phyloP scores from a whole-genome alignment of 2,329 filamentous ascomycete genomes.

The Phoma sp. region DNA sequence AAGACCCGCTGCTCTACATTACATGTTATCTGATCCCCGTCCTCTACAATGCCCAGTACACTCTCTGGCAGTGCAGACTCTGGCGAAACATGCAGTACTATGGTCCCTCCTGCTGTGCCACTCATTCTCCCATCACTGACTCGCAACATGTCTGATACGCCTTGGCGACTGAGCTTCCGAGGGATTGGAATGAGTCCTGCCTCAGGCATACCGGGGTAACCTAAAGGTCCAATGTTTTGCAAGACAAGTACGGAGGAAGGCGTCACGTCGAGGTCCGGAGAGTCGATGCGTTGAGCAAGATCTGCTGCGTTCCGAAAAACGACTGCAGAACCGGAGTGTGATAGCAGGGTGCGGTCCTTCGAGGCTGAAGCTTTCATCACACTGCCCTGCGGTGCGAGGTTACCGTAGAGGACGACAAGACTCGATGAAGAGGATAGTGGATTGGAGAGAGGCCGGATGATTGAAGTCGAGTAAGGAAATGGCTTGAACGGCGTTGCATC shows the following conservation, averaged over 20 bases:
- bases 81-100: constrained; percentile 61
- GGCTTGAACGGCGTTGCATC: constrained; percentile 74
- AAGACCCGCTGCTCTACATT: constrained; percentile 54
- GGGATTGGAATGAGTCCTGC: constrained; percentile 84
- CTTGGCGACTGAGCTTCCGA: constrained; percentile 60
- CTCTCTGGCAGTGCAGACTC: constrained; percentile 57
- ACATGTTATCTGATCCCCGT: constrained; percentile 57
- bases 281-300: constrained; percentile 74
- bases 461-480: constrained; percentile 14
- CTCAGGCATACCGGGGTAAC: constrained; percentile 92
- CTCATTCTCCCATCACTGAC: constrained; percentile 63
- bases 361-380: constrained; percentile 96
- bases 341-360: constrained; percentile 69
- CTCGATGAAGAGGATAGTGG: constrained; percentile 85
- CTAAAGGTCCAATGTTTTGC: constrained; percentile 87
- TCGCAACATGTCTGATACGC: constrained; percentile 61
- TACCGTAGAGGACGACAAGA: constrained; percentile 82
- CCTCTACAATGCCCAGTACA: constrained; percentile 57
- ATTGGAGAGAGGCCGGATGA: constrained; percentile 65
- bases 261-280: constrained; percentile 69
- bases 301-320: constrained; percentile 84
- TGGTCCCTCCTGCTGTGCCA: constrained; percentile 62
- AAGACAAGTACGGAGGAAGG: constrained; percentile 87
- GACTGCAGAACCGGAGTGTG: constrained; percentile 78
- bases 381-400: constrained; percentile 83